Evolutionary conservation across 2,329 filamentous ascomycete species (phyloP), one percentile per base, ranked within the genome.

Genomic region (Scorias spongiosa): DNA sequence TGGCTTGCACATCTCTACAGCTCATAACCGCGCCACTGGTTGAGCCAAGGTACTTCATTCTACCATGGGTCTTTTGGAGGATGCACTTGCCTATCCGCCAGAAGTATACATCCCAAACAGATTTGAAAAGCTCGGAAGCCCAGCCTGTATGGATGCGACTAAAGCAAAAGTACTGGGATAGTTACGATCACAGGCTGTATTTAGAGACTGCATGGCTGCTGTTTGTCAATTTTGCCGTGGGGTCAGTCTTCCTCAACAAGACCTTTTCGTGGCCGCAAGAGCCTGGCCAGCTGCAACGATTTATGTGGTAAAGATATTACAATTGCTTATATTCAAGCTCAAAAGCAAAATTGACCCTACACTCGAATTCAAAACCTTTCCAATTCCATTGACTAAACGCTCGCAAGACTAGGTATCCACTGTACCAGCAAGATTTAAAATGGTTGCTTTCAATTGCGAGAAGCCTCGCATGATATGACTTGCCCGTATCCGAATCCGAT

Each of bases 1-100:
- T 94, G 7, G 64, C 78, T 4, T 74, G 88, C 0, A 87, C 87
- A 0, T 58, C 80, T 0, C 69, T 94, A 2, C 89, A 84, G 0
- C 74, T 98, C 10, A 66, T 94, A 44, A 91, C 86, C 1, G 88
- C 91, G 0, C 88, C 91, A 0, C 73, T 98, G 1, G 89, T 98
- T 9, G 91, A 98, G 61, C 91, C 91, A 11, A 76, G 91, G 11
- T 98, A 98, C 63, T 94, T 94, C 62, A 93, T 98, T 58, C 71
- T 95, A 10, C 88, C 89, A 0, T 98, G 87, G 86, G 75, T 95
- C 8, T 79, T 95, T 55, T 96, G 88, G 85, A 75, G 91, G 1
- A 65, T 96, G 7, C 74, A 93, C 55, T 66, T 93, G 1, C 85
- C 85, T 39, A 48, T 49, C 12, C 26, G 26, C 29, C 30, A 26